Evolutionary conservation across 2,329 filamentous ascomycete genomes (phyloP).

Genomic region (Botryotinia convoluta): DNA sequence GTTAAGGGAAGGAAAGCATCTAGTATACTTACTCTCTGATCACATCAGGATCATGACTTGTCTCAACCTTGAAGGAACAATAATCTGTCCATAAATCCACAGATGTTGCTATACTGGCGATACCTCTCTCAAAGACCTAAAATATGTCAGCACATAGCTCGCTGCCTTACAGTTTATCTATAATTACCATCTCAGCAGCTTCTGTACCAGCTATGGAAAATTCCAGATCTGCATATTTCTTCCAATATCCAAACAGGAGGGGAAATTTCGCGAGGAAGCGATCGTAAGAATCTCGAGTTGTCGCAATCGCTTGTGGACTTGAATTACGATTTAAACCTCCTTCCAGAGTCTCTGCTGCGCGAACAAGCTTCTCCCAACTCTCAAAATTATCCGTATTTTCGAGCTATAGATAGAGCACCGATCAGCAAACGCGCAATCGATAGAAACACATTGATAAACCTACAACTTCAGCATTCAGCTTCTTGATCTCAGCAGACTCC

Average conservation of each 20-base stretch:
- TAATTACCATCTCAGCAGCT: constrained; percentile 86
- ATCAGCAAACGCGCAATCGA: constrained; percentile 23
- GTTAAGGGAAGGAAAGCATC: constrained; percentile 66
- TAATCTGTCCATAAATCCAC: constrained; percentile 98
- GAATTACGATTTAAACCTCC: constrained; percentile 96
- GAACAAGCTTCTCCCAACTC: constrained; percentile 88
- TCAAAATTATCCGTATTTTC: constrained; percentile 87
- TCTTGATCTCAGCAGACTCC: constrained; percentile 78
- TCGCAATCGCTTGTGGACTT: constrained; percentile 85
- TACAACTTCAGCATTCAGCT: constrained; percentile 76
- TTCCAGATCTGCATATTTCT: constrained; percentile 97
- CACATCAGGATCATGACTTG: constrained; percentile 87
- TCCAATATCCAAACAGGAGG: constrained; percentile 97
- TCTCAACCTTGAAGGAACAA: constrained; percentile 97
- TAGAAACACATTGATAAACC: constrained; percentile 38
- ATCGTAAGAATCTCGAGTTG: constrained; percentile 85
- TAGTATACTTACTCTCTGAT: constrained; percentile 98
- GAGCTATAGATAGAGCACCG: constrained; percentile 26
- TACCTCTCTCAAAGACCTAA: constrained; percentile 91
- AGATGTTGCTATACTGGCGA: constrained; percentile 87
- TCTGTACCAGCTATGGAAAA: constrained; percentile 97
- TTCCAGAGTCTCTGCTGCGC: constrained; percentile 78
- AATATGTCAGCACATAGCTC: constrained; percentile 32
- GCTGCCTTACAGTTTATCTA: constrained; percentile 6
- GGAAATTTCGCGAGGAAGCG: constrained; percentile 93